Evolutionary conservation across 2,329 filamentous ascomycete species (phyloP), one percentile per base, ranked within the genome.

Genomic region (Rutstroemia sp.): DNA sequence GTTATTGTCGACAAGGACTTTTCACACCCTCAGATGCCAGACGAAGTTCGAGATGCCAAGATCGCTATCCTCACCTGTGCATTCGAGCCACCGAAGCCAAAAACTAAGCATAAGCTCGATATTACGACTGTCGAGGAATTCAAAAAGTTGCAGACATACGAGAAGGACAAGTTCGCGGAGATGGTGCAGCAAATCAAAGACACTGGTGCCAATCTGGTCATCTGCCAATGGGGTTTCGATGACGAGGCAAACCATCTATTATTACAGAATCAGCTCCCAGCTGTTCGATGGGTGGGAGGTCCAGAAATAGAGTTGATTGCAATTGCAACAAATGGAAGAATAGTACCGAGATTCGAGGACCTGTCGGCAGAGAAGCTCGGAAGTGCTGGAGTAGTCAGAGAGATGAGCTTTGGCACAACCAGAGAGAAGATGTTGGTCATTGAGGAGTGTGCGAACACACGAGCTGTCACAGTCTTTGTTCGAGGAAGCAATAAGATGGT

Each of bases 1-100:
- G 94, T 99, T 63, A 95, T 99, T 72, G 83, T 99, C 72, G 94
- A 99, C 82, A 99, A 99, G 79, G 95, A 99, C 76, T 99, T 99
- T 74, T 97, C 94, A 38, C 94, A 99, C 73, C 94, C 94, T 12
- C 94, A 99, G 76, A 99, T 99, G 94, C 94, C 94, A 10, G 89
- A 88, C 51, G 91, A 96, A 74, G 92, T 99, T 62, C 82, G 79
- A 67, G 91, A 99, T 74, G 95, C 94, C 70, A 97, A 96, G 79
- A 85, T 99, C 69, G 94, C 94, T 65, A 99, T 99, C 68, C 78
- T 99, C 58, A 99, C 94, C 51, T 99, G 94, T 73, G 91, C 94
- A 4, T 99, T 99, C 71, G 94, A 99, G 77, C 94, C 94, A 34
- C 94, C 94, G 51, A 99, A 99, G 81, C 94, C 94, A 65, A 99